Percentiles rank a stretch among this genome's conserved stretches.
Evolutionary conservation across 139 green algal genomes (phyloP).

Genomic region (Zygnema circumcarinatum): DNA sequence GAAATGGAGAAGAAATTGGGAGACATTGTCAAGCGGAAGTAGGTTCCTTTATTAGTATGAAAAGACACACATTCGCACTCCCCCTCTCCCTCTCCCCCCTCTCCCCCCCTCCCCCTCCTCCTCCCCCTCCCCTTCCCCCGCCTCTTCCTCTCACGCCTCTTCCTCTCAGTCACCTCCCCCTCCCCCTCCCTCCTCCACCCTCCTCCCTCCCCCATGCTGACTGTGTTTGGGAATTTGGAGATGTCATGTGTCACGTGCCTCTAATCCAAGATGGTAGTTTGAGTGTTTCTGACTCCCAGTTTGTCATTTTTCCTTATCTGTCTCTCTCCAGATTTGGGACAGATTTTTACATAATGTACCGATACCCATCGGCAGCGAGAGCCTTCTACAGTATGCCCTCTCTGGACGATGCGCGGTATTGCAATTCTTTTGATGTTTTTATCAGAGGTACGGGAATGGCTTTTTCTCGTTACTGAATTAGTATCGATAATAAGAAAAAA

Average conservation of each 20-base stretch:
- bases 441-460: conserved; percentile 85
- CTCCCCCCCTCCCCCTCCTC: neutral
- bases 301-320: neutral
- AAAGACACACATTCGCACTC: neutral
- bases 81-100: neutral
- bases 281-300: neutral
- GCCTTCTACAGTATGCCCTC: conserved; percentile 99
- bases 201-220: neutral
- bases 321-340: conserved; percentile 75
- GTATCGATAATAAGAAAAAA: no score
- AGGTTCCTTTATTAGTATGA: neutral
- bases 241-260: neutral
- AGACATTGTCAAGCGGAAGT: conserved; percentile 88
- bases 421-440: conserved; percentile 98
- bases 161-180: neutral
- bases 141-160: neutral
- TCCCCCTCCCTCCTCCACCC: neutral
- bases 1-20: conserved; percentile 89
- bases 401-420: conserved; percentile 82
- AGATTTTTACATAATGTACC: conserved; percentile 96
- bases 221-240: neutral
- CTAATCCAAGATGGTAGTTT: no score
- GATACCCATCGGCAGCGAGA: conserved; percentile 68
- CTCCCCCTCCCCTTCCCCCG: neutral
- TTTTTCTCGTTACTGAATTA: no score